Conservation (phyloP, 192 early-diverging fungal genomes). For the Umbelopsis sp. region DNA sequence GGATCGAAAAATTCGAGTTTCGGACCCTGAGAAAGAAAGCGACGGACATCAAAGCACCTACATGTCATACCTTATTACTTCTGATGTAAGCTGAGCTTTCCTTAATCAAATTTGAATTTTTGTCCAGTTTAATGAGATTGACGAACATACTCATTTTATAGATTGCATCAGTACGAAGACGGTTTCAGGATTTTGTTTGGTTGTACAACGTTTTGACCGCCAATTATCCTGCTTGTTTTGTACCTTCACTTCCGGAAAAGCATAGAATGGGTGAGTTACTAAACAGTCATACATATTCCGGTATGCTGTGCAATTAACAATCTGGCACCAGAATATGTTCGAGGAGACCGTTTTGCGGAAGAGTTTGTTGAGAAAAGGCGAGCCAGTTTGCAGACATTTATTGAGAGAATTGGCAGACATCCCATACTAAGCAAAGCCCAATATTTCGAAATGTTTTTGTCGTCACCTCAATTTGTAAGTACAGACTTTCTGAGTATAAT, state of each 20-base stretch:
- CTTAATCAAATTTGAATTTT: background rate
- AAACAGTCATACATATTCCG: background rate
- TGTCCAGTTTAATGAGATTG: too few species aligned
- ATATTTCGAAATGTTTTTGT: constrained; percentile 80
- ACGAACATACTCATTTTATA: constrained; percentile 38
- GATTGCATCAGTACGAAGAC: constrained; percentile 73
- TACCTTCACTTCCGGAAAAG: constrained; percentile 92
- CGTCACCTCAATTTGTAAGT: constrained; percentile 73
- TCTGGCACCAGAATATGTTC: constrained; percentile 77
- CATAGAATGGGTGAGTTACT: constrained; percentile 74
- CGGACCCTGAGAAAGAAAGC: constrained; percentile 86
- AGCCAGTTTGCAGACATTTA: constrained; percentile 78
- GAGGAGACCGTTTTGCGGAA: constrained; percentile 89
- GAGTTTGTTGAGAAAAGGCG: constrained; percentile 90
- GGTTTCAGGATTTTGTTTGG: constrained; percentile 96
- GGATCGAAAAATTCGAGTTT: constrained; percentile 58
- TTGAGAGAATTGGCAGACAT: constrained; percentile 82
- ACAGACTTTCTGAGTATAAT: background rate
- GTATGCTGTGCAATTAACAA: too few species aligned
- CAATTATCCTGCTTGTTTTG: constrained; percentile 79
- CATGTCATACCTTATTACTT: constrained; percentile 84
- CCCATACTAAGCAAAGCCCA: constrained; percentile 76
- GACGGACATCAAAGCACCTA: constrained; percentile 82
- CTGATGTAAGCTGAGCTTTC: constrained; percentile 53
- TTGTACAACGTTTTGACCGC: constrained; percentile 74